A percentile compares a stretch with the other conserved stretches of the same genome.
phyloP scores from a whole-genome alignment of 2,329 filamentous ascomycete species.

The Ophidiomyces ophidiicola region DNA sequence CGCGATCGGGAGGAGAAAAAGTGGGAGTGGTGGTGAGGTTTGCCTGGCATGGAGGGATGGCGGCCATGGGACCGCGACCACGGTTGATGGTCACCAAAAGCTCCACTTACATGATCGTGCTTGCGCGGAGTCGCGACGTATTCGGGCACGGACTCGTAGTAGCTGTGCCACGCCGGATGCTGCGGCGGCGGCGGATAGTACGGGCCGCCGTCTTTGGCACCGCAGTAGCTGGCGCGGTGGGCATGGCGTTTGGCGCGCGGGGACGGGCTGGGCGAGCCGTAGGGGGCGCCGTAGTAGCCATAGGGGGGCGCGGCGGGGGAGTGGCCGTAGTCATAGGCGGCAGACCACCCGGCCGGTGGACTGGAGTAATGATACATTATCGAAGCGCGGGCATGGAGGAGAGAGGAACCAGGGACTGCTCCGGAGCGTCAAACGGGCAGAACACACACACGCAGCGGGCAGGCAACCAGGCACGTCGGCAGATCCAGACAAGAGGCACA shows the following conservation, averaged over 20 bases:
- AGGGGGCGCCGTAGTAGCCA: constrained; percentile 43
- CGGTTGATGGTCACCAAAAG: constrained; percentile 29
- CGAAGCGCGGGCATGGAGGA: constrained; percentile 18
- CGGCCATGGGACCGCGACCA: constrained; percentile 16
- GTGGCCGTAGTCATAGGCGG: constrained; percentile 36
- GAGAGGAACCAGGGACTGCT: constrained; percentile 18
- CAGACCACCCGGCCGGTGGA: constrained; percentile 38
- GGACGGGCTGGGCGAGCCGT: constrained; percentile 37
- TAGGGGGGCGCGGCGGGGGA: constrained; percentile 42
- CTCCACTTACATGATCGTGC: constrained; percentile 57
- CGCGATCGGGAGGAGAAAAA: constrained; percentile 28
- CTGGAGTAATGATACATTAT: constrained; percentile 38
- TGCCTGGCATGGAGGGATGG: constrained; percentile 30
- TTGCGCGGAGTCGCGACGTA: constrained; percentile 42
- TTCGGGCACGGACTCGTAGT: constrained; percentile 37
- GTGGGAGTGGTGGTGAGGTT: constrained; percentile 5
- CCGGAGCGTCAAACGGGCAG: not conserved
- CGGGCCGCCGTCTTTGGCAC: constrained; percentile 31
- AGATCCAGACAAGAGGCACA: constrained; percentile 9
- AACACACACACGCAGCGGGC: not conserved
- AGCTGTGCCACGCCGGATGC: constrained; percentile 26
- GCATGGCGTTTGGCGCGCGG: constrained; percentile 40
- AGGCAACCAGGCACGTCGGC: not conserved
- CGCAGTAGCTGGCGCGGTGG: constrained; percentile 46
- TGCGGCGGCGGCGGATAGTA: constrained; percentile 27